Conservation (phyloP, 495 filamentous ascomycete genomes). For the Xylaria nigripes region DNA sequence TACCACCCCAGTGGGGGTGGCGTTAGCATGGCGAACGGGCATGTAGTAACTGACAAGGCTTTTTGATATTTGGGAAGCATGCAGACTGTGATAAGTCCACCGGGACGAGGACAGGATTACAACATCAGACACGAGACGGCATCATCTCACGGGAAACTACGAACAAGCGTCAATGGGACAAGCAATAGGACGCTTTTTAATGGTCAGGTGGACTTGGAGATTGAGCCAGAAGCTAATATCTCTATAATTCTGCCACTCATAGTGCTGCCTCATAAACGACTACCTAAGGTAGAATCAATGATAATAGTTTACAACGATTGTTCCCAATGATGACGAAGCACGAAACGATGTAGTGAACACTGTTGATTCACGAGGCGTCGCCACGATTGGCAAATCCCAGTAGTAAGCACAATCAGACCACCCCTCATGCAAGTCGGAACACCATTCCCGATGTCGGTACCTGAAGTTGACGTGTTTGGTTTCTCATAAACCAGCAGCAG, state of each 20-base stretch:
- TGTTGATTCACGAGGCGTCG: not conserved
- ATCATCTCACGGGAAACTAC: constrained; percentile 4
- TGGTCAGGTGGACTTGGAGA: not conserved
- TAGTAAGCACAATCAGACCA: not conserved
- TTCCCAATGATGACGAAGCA: not conserved
- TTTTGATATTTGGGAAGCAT: constrained; percentile 19
- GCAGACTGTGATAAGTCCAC: constrained; percentile 16
- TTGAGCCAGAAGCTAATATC: not conserved
- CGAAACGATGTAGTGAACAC: not conserved
- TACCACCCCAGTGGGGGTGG: not conserved
- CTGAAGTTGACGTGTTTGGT: not conserved
- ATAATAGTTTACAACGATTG: not conserved
- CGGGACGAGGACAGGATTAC: constrained; percentile 24
- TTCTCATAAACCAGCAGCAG: not conserved
- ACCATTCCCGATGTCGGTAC: constrained; percentile 10
- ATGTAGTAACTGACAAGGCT: constrained; percentile 9
- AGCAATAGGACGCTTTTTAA: not conserved
- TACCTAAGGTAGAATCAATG: not conserved
- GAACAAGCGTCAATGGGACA: not conserved
- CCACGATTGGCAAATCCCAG: too few relatives aligned
- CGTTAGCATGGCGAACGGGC: constrained; percentile 1
- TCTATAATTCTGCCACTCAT: not conserved
- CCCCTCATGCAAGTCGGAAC: constrained; percentile 7
- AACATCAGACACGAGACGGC: constrained; percentile 7
- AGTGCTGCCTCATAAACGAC: not conserved